Base-by-base conservation (phyloP, 768 basidiomycete species). In the Tylopilus subfusipes region DNA sequence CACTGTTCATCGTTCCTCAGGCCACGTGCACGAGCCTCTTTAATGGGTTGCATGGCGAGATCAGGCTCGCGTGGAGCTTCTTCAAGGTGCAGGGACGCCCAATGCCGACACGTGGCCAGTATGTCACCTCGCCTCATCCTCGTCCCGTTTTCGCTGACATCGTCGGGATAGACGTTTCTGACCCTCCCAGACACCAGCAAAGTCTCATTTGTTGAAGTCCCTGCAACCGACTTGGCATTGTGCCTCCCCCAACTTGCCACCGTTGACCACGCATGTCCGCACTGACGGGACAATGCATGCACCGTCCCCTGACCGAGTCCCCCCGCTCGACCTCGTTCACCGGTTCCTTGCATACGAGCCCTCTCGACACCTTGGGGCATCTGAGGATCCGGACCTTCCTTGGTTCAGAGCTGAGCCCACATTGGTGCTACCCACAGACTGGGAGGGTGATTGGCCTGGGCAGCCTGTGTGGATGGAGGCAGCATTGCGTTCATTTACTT, bases 31-130 rank as follows among this genome's bases (percentile, higher is more conserved):
- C 80, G 39, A 74, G 85, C 3, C 75, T 97, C 2, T 97, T 95
- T 63, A 81, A 93, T 53, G 83, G 79, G 3, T 75, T 75, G 4
- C 76, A 82, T 24, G 91, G 94, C 5, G 90, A 93, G 57, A 83
- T 98, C 46, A 90, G 90, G 1, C 79, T 95, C 7, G 85, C 85
- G 0, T 94, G 88, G 83, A 95, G 91, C 70, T 92, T 98, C 49
- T 98, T 96, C 76, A 82, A 82, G 62, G 71, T 85, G 0, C 75
- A 83, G 3, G 94, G 95, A 91, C 92, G 2, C 94, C 95, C 0
- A 82, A 76, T 2, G 63, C 71, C 2, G 70, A 80, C 5, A 83
- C 68, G 5, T 98, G 94, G 94, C 93, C 91, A 11, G 95, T 93
- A 64, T 54, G 88, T 79, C 18, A n/a, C 11, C 24, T 46, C 31